These are phyloP conservation scores for Colletotrichum scovillei DNA, from an alignment of 2,329 filamentous ascomycete species.

Conservation along the genomic window DNA sequence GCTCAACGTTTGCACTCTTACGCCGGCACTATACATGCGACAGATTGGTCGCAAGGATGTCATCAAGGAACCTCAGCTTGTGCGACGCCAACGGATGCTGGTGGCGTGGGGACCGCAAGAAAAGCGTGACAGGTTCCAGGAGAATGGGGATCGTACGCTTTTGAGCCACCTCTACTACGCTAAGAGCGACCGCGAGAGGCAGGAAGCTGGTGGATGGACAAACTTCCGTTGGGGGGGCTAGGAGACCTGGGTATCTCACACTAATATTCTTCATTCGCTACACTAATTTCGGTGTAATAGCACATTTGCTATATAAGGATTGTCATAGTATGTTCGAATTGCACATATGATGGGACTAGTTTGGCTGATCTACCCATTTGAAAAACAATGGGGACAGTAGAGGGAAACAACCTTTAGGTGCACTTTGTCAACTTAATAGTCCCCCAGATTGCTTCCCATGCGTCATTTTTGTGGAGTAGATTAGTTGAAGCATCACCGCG, in stretches of 20 bases:
- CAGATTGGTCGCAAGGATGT: conserved; percentile 47
- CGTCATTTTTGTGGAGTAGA: too few species aligned
- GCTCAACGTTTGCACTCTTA: conserved; percentile 47
- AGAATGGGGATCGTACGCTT: conserved; percentile 44
- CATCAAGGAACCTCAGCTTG: conserved; percentile 46
- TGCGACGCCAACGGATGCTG: conserved; percentile 52
- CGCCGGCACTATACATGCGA: conserved; percentile 50
- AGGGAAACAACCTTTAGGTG: too few species aligned
- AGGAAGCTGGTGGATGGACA: conserved; percentile 29
- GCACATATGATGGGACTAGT: neutral
- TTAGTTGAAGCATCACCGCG: too few species aligned
- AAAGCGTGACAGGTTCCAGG: conserved; percentile 43
- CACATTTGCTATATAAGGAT: neutral
- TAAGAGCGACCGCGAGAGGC: conserved; percentile 36
- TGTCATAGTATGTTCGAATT: neutral
- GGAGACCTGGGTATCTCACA: neutral
- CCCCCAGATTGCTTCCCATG: too few species aligned
- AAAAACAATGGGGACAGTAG: too few species aligned
- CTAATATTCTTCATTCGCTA: too few species aligned
- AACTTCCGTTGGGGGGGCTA: conserved; percentile 31
- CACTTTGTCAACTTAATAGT: too few species aligned
- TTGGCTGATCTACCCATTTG: neutral
- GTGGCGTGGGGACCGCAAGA: conserved; percentile 52
- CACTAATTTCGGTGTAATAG: neutral
- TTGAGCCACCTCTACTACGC: conserved; percentile 43